phyloP scores from a whole-genome alignment of 371 early-diverging fungal species.

The Batrachochytrium dendrobatidis region DNA sequence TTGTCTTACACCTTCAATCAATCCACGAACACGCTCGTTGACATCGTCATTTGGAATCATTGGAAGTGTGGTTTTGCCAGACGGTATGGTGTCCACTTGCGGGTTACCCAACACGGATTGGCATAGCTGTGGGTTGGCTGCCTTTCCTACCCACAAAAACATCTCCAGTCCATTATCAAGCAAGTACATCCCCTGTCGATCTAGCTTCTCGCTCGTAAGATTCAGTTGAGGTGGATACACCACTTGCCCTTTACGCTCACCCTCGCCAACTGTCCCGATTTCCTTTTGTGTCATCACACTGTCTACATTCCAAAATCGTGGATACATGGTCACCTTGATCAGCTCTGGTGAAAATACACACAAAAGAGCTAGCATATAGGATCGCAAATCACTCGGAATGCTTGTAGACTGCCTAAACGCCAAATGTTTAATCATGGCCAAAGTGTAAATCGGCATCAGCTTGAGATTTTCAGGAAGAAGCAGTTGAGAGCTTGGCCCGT shows the following conservation, averaged over 20 bases:
- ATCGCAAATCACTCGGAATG: constrained; percentile 50
- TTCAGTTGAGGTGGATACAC: constrained; percentile 68
- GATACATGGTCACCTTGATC: constrained; percentile 35
- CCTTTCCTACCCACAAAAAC: constrained; percentile 84
- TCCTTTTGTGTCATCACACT: constrained; percentile 37
- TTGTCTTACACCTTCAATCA: constrained; percentile 31
- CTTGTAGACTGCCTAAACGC: constrained; percentile 31
- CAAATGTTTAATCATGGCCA: constrained; percentile 72
- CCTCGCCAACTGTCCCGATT: constrained; percentile 34
- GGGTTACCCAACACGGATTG: constrained; percentile 55
- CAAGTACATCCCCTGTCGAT: constrained; percentile 76
- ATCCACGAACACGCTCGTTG: constrained; percentile 26
- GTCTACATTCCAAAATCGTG: constrained; percentile 82
- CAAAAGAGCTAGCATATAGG: constrained; percentile 46
- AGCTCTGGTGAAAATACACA: constrained; percentile 76
- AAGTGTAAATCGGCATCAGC: constrained; percentile 73
- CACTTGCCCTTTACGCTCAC: constrained; percentile 46
- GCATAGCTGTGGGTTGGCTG: constrained; percentile 66
- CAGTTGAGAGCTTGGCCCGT: constrained; percentile 69
- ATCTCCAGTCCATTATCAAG: constrained; percentile 75
- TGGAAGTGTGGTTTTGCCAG: constrained; percentile 43
- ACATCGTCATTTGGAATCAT: constrained; percentile 22
- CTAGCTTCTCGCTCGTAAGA: constrained; percentile 75
- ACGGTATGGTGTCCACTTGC: constrained; percentile 28
- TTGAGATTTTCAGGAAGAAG: constrained; percentile 78